Conservation (phyloP, 192 early-diverging fungal species). For the Diversispora eburnea region DNA sequence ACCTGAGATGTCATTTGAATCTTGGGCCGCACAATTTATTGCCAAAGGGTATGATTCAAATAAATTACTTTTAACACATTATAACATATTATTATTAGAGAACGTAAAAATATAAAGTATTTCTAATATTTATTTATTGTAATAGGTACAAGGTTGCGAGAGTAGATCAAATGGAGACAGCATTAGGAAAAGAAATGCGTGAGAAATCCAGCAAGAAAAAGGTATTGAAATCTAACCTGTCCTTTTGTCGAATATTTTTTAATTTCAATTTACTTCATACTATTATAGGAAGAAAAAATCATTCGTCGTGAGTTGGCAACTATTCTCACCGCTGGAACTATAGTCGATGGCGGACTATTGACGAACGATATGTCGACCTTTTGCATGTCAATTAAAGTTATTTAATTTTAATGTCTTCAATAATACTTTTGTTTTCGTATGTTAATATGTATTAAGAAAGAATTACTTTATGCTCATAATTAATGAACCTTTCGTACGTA, state of each 20-base stretch:
- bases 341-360: constrained; percentile 84
- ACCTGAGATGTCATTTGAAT: constrained; percentile 89
- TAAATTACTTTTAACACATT: too few relatives aligned
- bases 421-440: too few relatives aligned
- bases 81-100: too few relatives aligned
- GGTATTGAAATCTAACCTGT: background rate
- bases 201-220: constrained; percentile 55
- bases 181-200: constrained; percentile 89
- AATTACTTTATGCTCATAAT: background rate
- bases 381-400: constrained; percentile 90
- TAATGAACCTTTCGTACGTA: constrained; percentile 26
- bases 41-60: constrained; percentile 74
- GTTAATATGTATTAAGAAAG: background rate
- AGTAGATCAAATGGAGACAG: constrained; percentile 97
- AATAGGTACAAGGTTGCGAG: constrained; percentile 77
- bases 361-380: constrained; percentile 90
- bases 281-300: constrained; percentile 65
- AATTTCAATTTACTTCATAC: background rate
- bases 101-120: background rate
- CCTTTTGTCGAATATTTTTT: background rate
- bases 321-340: constrained; percentile 86
- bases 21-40: constrained; percentile 89
- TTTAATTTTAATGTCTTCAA: background rate
- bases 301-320: constrained; percentile 82
- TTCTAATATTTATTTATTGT: background rate